These are phyloP conservation scores for Apophysomyces variabilis DNA, from an alignment of 371 early-diverging fungal genomes.

Conservation along the genomic window DNA sequence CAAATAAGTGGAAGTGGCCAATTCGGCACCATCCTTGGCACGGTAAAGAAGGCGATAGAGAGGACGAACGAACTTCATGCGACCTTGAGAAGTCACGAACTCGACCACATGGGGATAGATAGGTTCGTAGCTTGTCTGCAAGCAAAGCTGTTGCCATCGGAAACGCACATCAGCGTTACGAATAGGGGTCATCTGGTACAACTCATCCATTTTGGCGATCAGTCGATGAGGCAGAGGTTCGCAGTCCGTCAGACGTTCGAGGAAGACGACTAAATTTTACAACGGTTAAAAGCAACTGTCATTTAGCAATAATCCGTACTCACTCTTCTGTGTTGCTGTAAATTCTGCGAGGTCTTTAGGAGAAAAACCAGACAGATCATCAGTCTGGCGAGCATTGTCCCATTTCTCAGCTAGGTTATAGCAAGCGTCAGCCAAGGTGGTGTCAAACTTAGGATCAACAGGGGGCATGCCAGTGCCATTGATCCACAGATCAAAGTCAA, in stretches of 20 bases:
- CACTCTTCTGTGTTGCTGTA: slow-evolving; percentile 76
- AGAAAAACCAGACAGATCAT: slow-evolving; percentile 58
- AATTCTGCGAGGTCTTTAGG: slow-evolving; percentile 68
- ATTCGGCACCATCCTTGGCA: slow-evolving; percentile 67
- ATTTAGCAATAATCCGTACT: slow-evolving; percentile 1
- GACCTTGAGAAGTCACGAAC: slow-evolving; percentile 87
- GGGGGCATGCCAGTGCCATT: slow-evolving; percentile 88
- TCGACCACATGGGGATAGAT: slow-evolving; percentile 76
- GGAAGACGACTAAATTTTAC: slow-evolving; percentile 67
- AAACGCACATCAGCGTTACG: slow-evolving; percentile 89
- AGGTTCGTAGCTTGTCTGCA: slow-evolving; percentile 76
- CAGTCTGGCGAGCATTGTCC: slow-evolving; percentile 61
- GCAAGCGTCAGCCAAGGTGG: slow-evolving; percentile 83
- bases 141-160: slow-evolving; percentile 86
- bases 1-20: slow-evolving; percentile 85
- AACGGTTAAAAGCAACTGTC: not conserved
- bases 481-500: slow-evolving; percentile 95
- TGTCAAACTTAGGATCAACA: slow-evolving; percentile 84
- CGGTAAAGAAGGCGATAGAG: slow-evolving; percentile 72
- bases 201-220: slow-evolving; percentile 71
- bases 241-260: slow-evolving; percentile 77
- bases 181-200: slow-evolving; percentile 72
- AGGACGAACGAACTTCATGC: slow-evolving; percentile 95
- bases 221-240: slow-evolving; percentile 67
- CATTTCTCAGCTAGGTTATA: slow-evolving; percentile 80